Conservation (phyloP, 139 green algal genomes). For the Spirogloea muscicola region DNA sequence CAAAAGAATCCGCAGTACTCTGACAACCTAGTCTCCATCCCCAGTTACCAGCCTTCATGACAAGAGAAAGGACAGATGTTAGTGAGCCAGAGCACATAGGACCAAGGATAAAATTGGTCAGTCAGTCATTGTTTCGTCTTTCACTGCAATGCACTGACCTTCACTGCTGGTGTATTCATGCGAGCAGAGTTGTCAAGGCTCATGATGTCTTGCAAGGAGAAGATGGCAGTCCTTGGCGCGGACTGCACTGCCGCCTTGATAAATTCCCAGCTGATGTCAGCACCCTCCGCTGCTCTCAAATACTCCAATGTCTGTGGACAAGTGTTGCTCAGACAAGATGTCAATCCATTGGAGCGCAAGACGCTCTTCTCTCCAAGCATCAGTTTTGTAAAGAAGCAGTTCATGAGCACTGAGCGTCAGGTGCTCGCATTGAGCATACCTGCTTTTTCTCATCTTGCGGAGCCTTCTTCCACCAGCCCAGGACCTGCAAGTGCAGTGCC, state of each 20-base stretch:
- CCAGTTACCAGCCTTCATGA: conserved; percentile 6
- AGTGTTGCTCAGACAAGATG: no score
- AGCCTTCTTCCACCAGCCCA: no score
- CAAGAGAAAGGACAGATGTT: neutral
- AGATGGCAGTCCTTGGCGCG: neutral
- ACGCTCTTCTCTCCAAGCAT: no score
- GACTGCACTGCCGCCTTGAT: conserved; percentile 61
- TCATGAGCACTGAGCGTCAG: no score
- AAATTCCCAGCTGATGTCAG: conserved; percentile 61
- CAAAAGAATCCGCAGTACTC: neutral
- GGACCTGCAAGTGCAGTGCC: no score
- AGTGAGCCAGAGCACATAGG: neutral
- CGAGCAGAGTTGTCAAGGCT: conserved; percentile 74
- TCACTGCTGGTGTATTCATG: conserved; percentile 42
- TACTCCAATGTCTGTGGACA: no score
- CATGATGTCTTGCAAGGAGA: conserved; percentile 84
- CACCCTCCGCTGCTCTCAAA: no score
- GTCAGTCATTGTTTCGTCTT: conserved; percentile 1
- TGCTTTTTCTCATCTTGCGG: no score
- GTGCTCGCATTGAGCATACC: no score
- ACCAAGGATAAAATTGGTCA: neutral
- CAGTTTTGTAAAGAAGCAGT: no score
- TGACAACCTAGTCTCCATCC: neutral
- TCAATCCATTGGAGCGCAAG: no score
- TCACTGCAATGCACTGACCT: conserved; percentile 2